A percentile compares a stretch with the other conserved stretches of the same genome.
phyloP scores from a whole-genome alignment of 495 filamentous ascomycete species.

The Oidiodendron maius region DNA sequence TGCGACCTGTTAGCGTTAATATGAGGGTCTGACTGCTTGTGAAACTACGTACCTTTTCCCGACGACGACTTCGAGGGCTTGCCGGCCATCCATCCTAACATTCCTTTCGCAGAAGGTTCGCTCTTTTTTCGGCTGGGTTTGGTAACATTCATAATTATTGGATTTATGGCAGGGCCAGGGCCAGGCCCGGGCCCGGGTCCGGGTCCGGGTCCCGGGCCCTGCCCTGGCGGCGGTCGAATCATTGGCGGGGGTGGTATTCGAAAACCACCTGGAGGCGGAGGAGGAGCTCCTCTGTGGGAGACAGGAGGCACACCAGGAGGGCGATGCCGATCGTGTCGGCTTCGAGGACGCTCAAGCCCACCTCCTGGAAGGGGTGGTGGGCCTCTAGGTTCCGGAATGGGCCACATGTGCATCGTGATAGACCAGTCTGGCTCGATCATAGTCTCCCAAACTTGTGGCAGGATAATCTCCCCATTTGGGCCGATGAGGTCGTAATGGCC shows the following conservation, averaged over 20 bases:
- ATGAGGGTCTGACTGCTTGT: neutral
- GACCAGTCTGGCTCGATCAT: conserved; percentile 56
- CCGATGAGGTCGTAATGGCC: conserved; percentile 44
- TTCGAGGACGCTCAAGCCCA: conserved; percentile 8
- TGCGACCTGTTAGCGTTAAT: conserved; percentile 6
- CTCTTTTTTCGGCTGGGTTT: conserved; percentile 1
- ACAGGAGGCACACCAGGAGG: conserved; percentile 4
- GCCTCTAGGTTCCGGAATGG: conserved; percentile 40
- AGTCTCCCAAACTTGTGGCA: conserved; percentile 46
- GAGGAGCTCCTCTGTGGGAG: conserved; percentile 3
- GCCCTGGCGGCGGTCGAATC: neutral
- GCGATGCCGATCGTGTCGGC: neutral
- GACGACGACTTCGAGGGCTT: conserved; percentile 11
- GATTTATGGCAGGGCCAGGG: neutral
- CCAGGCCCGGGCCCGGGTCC: neutral
- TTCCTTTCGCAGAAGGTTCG: conserved; percentile 7
- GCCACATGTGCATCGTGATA: conserved; percentile 91
- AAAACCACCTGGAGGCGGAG: neutral
- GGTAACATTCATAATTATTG: conserved; percentile 9
- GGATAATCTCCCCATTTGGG: conserved; percentile 38
- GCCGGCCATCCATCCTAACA: conserved; percentile 20
- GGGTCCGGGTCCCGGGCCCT: neutral
- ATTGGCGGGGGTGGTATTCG: neutral
- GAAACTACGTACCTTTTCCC: conserved; percentile 17
- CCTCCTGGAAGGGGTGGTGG: conserved; percentile 5